Evolutionary conservation across 371 early-diverging fungal genomes (phyloP).

Genomic region (Dipsacomyces acuminosporus): DNA sequence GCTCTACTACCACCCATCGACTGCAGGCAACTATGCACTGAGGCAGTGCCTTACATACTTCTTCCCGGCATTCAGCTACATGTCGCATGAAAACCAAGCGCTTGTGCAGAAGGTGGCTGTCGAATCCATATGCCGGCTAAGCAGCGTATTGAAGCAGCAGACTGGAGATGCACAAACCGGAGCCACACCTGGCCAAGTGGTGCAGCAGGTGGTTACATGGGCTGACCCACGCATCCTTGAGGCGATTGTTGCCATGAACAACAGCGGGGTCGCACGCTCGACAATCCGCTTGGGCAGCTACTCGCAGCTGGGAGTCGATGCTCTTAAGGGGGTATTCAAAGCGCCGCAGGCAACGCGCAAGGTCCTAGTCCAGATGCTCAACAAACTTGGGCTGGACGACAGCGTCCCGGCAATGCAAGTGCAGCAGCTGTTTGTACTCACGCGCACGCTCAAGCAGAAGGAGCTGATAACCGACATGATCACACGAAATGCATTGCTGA

Average conservation of each 20-base stretch:
- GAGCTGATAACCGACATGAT: conserved; percentile 40
- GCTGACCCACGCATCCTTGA: conserved; percentile 46
- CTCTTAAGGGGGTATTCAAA: conserved; percentile 37
- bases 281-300: conserved; percentile 25
- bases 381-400: conserved; percentile 43
- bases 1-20: conserved; percentile 72
- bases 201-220: conserved; percentile 48
- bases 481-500: conserved; percentile 36
- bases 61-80: conserved; percentile 75
- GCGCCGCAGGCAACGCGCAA: conserved; percentile 40
- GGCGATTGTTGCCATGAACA: conserved; percentile 38
- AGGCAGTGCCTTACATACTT: conserved; percentile 83
- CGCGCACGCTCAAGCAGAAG: conserved; percentile 25
- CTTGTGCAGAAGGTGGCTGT: conserved; percentile 48
- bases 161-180: conserved; percentile 19
- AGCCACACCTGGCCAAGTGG: conserved; percentile 40
- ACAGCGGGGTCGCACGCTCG: neutral
- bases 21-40: conserved; percentile 57
- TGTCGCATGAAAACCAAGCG: conserved; percentile 62
- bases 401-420: conserved; percentile 17
- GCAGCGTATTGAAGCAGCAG: conserved; percentile 32
- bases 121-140: conserved; percentile 25
- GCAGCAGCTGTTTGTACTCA: conserved; percentile 42
- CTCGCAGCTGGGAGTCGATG: conserved; percentile 36
- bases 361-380: conserved; percentile 41